Percentiles rank a stretch among this genome's conserved stretches.
phyloP scores from a whole-genome alignment of 371 early-diverging fungal genomes.

The Apophysomyces ossiformis region DNA sequence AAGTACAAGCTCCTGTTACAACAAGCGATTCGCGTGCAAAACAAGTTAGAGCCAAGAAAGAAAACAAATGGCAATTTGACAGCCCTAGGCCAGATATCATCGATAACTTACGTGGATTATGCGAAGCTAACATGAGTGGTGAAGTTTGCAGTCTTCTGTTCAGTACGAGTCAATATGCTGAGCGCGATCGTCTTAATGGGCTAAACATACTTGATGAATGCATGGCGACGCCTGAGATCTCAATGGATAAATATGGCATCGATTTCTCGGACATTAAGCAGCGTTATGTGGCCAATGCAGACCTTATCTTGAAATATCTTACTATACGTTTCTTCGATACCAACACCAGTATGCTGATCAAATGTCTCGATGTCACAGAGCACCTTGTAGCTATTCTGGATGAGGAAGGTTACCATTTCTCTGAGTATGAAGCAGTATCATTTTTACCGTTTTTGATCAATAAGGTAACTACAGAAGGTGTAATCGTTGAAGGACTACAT shows the following conservation, averaged over 20 bases:
- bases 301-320: slow-evolving; percentile 82
- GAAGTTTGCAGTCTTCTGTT: slow-evolving; percentile 69
- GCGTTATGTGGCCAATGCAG: slow-evolving; percentile 70
- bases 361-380: slow-evolving; percentile 80
- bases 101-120: slow-evolving; percentile 64
- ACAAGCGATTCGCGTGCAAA: slow-evolving; percentile 71
- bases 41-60: slow-evolving; percentile 72
- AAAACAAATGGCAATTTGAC: slow-evolving; percentile 82
- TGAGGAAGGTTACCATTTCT: slow-evolving; percentile 58
- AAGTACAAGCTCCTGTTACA: slow-evolving; percentile 54
- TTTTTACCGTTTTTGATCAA: slow-evolving; percentile 82
- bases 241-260: slow-evolving; percentile 53
- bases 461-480: slow-evolving; percentile 42
- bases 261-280: slow-evolving; percentile 51
- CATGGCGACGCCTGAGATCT: slow-evolving; percentile 45
- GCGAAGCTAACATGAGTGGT: slow-evolving; percentile 61
- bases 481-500: neutral
- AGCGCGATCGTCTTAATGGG: slow-evolving; percentile 72
- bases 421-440: slow-evolving; percentile 81
- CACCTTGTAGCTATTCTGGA: slow-evolving; percentile 69
- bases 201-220: slow-evolving; percentile 73
- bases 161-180: slow-evolving; percentile 82
- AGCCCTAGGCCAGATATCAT: slow-evolving; percentile 73
- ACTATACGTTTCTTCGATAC: slow-evolving; percentile 89
- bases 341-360: slow-evolving; percentile 83